phyloP scores from a whole-genome alignment of 2,329 filamentous ascomycete species.

The Paramyrothecium roridum region DNA sequence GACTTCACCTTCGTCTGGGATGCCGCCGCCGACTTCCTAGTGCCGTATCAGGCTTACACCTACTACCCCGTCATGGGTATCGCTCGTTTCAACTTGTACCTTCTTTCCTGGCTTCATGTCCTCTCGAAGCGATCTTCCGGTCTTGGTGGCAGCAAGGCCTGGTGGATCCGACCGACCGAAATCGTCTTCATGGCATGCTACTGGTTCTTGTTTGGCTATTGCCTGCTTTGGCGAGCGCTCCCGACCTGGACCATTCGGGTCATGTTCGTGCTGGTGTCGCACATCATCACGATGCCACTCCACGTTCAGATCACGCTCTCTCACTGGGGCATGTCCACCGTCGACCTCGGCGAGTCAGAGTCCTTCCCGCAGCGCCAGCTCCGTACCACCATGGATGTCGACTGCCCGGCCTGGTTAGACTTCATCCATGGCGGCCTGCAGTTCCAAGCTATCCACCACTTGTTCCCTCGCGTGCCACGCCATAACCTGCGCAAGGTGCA shows the following conservation, averaged over 20 bases:
- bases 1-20: conserved; percentile 64
- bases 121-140: conserved; percentile 50
- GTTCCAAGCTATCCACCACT: conserved; percentile 69
- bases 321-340: conserved; percentile 70
- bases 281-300: conserved; percentile 64
- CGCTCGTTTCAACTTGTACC: conserved; percentile 70
- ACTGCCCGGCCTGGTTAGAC: conserved; percentile 69
- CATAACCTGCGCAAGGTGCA: conserved; percentile 65
- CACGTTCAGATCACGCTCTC: conserved; percentile 71
- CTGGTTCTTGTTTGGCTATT: conserved; percentile 67
- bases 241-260: conserved; percentile 57
- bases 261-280: conserved; percentile 60
- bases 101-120: conserved; percentile 64
- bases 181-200: conserved; percentile 60
- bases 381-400: conserved; percentile 71
- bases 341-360: conserved; percentile 61
- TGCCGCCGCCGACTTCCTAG: conserved; percentile 52
- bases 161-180: conserved; percentile 67
- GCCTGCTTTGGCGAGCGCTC: conserved; percentile 57
- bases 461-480: conserved; percentile 65
- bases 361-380: conserved; percentile 69
- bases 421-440: conserved; percentile 71
- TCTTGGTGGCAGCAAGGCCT: conserved; percentile 54
- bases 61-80: conserved; percentile 68
- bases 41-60: conserved; percentile 61